Evolutionary conservation across 805 yeast species (phyloP).

Genomic region (Yamadazyma scolyti): DNA sequence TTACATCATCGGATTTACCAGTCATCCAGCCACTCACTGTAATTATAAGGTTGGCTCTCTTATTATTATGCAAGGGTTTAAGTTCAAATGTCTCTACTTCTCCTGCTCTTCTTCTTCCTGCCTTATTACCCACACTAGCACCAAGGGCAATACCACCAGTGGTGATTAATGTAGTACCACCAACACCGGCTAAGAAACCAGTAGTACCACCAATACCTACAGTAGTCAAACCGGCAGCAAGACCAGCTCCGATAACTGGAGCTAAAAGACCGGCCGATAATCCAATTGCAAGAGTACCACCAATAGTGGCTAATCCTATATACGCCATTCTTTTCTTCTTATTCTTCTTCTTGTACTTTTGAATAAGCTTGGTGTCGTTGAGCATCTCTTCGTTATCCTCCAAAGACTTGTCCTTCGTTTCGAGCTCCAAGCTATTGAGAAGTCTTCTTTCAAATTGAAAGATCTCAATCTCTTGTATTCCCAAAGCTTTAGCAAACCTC

Average conservation of each 20-base stretch:
- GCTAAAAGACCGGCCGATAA: constrained; percentile 93
- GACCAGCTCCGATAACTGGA: constrained; percentile 97
- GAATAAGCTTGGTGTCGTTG: constrained; percentile 75
- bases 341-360: constrained; percentile 63
- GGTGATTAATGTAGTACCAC: constrained; percentile 93
- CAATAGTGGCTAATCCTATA: constrained; percentile 92
- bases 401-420: constrained; percentile 42
- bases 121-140: constrained; percentile 79
- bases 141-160: constrained; percentile 90
- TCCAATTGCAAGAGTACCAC: constrained; percentile 93
- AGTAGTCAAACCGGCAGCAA: constrained; percentile 95
- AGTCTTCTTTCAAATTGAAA: constrained; percentile 87
- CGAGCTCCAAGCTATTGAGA: constrained; percentile 86
- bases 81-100: constrained; percentile 93
- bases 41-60: constrained; percentile 78
- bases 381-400: constrained; percentile 70
- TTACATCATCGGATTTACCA: constrained; percentile 90
- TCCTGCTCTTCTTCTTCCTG: constrained; percentile 85
- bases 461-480: constrained; percentile 62
- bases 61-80: constrained; percentile 86
- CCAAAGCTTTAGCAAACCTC: constrained; percentile 60
- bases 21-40: constrained; percentile 98
- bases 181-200: constrained; percentile 92
- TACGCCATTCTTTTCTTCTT: constrained; percentile 70
- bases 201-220: constrained; percentile 93